Percentiles rank a stretch among this genome's conserved stretches.
These are phyloP conservation scores for Mucor circinelloides DNA, from an alignment of 371 early-diverging fungal species.

Conservation along the genomic window DNA sequence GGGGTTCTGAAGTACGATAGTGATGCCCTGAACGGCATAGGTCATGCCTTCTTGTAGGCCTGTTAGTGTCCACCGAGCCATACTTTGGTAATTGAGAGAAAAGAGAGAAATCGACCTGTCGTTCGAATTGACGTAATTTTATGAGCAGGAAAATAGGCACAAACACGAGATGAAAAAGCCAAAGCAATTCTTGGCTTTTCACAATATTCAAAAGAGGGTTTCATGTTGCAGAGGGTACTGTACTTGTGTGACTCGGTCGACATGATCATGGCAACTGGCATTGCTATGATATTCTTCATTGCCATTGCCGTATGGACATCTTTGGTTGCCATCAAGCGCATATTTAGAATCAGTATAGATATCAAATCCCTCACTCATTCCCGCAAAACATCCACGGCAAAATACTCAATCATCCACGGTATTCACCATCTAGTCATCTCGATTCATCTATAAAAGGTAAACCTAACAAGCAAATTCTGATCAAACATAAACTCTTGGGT, in stretches of 20 bases:
- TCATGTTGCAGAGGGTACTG: not conserved
- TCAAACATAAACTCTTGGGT: not conserved
- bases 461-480: not conserved
- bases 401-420: not conserved
- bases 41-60: slow-evolving; percentile 45
- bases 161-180: not conserved
- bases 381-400: not conserved
- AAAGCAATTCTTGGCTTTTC: not conserved
- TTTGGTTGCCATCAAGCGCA: too few relatives aligned
- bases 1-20: slow-evolving; percentile 53
- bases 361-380: too few relatives aligned
- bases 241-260: not conserved
- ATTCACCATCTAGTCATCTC: not conserved
- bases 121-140: not conserved
- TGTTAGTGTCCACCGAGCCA: slow-evolving; percentile 44
- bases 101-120: not conserved
- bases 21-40: slow-evolving; percentile 55
- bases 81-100: not conserved
- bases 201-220: not conserved
- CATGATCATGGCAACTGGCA: not conserved
- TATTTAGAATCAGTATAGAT: too few relatives aligned
- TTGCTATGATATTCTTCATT: too few relatives aligned
- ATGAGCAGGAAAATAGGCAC: not conserved
- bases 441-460: not conserved
- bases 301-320: too few relatives aligned